Percentiles rank a stretch among this genome's conserved stretches.
Conservation (phyloP, 345 rosid genomes). For the Eucalyptus albens region DNA sequence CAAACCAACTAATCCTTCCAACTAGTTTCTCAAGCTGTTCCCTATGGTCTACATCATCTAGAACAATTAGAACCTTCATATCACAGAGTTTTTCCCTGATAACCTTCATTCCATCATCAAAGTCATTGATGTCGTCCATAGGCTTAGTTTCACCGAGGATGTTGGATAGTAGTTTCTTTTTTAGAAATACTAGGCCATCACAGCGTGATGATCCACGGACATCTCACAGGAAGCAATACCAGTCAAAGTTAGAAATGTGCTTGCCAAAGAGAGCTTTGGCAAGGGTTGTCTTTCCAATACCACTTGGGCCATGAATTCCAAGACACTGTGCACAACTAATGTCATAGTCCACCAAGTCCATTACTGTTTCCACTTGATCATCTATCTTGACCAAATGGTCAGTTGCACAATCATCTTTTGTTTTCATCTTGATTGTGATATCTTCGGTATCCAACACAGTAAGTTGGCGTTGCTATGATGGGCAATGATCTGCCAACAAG, state of each 20-base stretch:
- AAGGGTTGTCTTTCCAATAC: neutral
- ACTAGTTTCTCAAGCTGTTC: too few relatives aligned
- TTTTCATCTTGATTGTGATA: neutral
- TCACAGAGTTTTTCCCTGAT: accelerated
- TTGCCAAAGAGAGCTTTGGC: neutral
- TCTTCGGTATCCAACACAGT: too few relatives aligned
- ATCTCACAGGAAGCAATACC: neutral
- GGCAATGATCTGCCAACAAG: too few relatives aligned
- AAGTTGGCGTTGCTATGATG: too few relatives aligned
- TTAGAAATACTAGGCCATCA: neutral
- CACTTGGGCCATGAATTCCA: neutral
- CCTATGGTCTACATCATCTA: too few relatives aligned
- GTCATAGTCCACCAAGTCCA: neutral
- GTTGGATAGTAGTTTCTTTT: neutral
- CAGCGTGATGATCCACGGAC: neutral
- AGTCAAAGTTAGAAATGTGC: neutral
- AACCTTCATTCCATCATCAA: accelerated
- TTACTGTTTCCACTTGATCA: accelerated
- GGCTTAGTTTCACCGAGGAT: neutral
- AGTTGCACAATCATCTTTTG: neutral
- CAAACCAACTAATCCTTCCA: too few relatives aligned
- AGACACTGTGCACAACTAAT: neutral
- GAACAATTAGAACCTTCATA: accelerated
- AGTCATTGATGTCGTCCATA: accelerated
- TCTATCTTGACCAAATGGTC: neutral